Conservation (phyloP, 1,139 yeast genomes). For the Kluyveromyces sp. region DNA sequence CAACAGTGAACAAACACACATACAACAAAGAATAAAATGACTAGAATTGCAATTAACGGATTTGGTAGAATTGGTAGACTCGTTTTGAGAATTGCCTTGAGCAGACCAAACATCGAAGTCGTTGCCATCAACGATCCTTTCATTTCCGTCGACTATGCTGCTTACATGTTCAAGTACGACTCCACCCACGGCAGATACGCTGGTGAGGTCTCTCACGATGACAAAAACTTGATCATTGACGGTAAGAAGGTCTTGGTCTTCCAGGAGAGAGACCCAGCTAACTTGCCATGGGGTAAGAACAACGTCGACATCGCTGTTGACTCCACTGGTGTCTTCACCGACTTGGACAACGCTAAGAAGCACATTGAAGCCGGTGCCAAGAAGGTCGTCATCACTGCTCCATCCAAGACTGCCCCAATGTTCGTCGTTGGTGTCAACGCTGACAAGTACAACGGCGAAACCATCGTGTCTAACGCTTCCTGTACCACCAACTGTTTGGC, state of each 20-base stretch:
- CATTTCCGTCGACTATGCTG: slow-evolving; percentile 75
- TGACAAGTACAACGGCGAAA: slow-evolving; percentile 63
- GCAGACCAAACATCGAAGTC: slow-evolving; percentile 63
- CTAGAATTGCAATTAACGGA: slow-evolving; percentile 75
- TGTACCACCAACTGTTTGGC: slow-evolving; percentile 90
- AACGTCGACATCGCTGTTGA: slow-evolving; percentile 76
- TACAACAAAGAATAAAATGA: slow-evolving; percentile 30
- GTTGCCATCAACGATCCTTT: slow-evolving; percentile 83
- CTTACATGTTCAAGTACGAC: slow-evolving; percentile 86
- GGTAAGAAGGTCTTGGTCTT: slow-evolving; percentile 61
- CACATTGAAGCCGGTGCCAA: slow-evolving; percentile 86
- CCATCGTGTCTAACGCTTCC: slow-evolving; percentile 76
- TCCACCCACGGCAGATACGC: slow-evolving; percentile 75
- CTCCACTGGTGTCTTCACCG: slow-evolving; percentile 86
- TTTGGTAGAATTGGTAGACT: slow-evolving; percentile 86
- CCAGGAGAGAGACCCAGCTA: slow-evolving; percentile 77
- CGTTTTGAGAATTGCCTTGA: slow-evolving; percentile 69
- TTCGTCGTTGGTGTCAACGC: slow-evolving; percentile 83
- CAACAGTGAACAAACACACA: neutral
- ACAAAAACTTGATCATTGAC: slow-evolving; percentile 54
- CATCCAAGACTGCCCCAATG: slow-evolving; percentile 84
- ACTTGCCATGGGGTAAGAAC: slow-evolving; percentile 74
- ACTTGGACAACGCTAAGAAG: slow-evolving; percentile 68
- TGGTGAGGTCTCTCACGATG: slow-evolving; percentile 64
- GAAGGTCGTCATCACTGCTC: slow-evolving; percentile 83